A percentile compares a stretch with the other conserved stretches of the same genome.
Conservation (phyloP, 345 rosid genomes). For the Eucalyptus guilfoylei region DNA sequence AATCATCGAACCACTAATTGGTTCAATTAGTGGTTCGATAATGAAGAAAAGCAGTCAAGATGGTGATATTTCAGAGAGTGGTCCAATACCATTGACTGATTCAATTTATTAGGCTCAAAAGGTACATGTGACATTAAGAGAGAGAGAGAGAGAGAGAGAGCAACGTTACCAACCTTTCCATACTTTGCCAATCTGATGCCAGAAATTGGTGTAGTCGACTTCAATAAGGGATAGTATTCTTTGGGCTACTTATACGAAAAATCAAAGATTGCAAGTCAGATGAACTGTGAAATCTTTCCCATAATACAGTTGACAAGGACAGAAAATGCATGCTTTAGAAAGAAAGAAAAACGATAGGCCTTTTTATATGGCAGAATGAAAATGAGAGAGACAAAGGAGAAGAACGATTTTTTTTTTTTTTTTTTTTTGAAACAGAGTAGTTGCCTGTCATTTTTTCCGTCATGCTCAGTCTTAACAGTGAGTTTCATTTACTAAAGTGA, state of each 20-base stretch:
- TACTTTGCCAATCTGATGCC: conserved; percentile 44
- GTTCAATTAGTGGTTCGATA: conserved; percentile 5
- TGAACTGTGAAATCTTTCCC: background rate
- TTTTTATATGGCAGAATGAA: background rate
- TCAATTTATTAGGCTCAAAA: background rate
- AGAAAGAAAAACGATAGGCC: background rate
- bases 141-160: background rate
- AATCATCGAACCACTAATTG: conserved; percentile 62
- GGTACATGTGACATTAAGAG: background rate
- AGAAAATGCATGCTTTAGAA: background rate
- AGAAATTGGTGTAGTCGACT: conserved; percentile 10
- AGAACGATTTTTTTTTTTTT: background rate
- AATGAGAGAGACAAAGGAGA: background rate
- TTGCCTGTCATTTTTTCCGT: background rate
- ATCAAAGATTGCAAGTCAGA: background rate
- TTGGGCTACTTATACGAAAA: conserved; percentile 18
- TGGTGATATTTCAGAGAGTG: background rate
- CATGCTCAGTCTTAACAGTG: background rate
- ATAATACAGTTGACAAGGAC: background rate
- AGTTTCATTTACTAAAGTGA: background rate
- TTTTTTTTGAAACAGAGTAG: background rate
- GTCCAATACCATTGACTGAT: background rate
- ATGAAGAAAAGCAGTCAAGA: background rate
- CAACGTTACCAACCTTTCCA: conserved; percentile 28
- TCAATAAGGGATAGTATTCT: conserved; percentile 30